Percentiles rank a stretch among this genome's conserved stretches.
Conservation (phyloP, 148 eudicot species). For the Camellia granthamiana region DNA sequence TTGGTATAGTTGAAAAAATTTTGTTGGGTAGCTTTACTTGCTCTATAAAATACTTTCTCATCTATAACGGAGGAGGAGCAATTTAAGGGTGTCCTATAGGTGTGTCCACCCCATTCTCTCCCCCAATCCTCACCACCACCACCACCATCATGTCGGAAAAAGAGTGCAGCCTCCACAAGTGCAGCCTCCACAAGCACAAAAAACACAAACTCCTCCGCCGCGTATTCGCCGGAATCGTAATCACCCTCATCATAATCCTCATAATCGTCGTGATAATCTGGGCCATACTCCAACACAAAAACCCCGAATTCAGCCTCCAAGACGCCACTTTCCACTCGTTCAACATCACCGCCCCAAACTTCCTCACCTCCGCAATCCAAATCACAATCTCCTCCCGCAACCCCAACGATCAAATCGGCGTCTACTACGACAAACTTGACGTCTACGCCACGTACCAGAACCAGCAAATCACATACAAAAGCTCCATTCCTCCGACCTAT, state of each 20-base stretch:
- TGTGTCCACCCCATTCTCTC: not conserved
- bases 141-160: slow-evolving; percentile 22
- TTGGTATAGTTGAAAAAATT: too few species aligned
- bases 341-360: slow-evolving; percentile 31
- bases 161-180: slow-evolving; percentile 33
- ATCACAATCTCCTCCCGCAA: slow-evolving; percentile 25
- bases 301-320: slow-evolving; percentile 42
- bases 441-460: slow-evolving; percentile 33
- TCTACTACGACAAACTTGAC: slow-evolving; percentile 43
- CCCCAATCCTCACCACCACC: not conserved
- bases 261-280: slow-evolving; percentile 32
- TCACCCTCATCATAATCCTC: slow-evolving; percentile 14
- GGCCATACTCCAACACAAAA: slow-evolving; percentile 38
- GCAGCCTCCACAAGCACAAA: slow-evolving; percentile 34
- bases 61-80: too few species aligned
- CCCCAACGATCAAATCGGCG: slow-evolving; percentile 41
- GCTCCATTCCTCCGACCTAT: slow-evolving; percentile 46
- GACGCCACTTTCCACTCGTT: slow-evolving; percentile 43
- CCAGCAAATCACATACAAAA: slow-evolving; percentile 48
- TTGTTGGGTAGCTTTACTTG: too few species aligned
- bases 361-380: slow-evolving; percentile 20
- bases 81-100: not conserved
- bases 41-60: too few species aligned
- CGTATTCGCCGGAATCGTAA: slow-evolving; percentile 6
- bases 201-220: slow-evolving; percentile 9